Conservation (phyloP, 768 basidiomycete genomes). For the Russula compacta region DNA sequence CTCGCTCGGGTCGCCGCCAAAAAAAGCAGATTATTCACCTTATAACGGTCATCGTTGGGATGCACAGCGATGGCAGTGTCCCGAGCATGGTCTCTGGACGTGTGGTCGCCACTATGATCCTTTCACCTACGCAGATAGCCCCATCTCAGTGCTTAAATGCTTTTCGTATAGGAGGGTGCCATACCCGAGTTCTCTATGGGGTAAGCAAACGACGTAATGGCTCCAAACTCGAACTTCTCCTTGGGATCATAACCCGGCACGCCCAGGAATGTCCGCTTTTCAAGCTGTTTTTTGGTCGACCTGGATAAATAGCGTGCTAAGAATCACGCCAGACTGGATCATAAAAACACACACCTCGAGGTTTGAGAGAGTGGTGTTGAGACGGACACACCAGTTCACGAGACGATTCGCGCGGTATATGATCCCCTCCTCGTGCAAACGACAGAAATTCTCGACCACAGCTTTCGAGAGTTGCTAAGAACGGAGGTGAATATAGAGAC, state of each 20-base stretch:
- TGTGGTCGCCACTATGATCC: conserved; percentile 81
- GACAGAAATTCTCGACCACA: conserved; percentile 86
- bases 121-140: conserved; percentile 51
- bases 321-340: background rate
- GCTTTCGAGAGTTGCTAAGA: conserved; percentile 61
- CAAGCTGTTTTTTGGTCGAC: conserved; percentile 89
- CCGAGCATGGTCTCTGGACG: conserved; percentile 99
- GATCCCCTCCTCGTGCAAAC: conserved; percentile 82
- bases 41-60: conserved; percentile 86
- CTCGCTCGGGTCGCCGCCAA: background rate
- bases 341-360: conserved; percentile 56
- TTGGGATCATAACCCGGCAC: conserved; percentile 95
- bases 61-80: conserved; percentile 97
- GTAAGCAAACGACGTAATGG: conserved; percentile 94
- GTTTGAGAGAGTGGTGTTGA: conserved; percentile 97
- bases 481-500: background rate
- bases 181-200: conserved; percentile 75
- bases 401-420: conserved; percentile 93
- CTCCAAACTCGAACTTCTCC: conserved; percentile 95
- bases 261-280: conserved; percentile 73
- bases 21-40: conserved; percentile 29
- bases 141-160: background rate
- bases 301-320: conserved; percentile 35
- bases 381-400: conserved; percentile 94
- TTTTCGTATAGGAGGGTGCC: conserved; percentile 15